Conservation (phyloP, 371 early-diverging fungal species). For the Apophysomyces trapeziformis region DNA sequence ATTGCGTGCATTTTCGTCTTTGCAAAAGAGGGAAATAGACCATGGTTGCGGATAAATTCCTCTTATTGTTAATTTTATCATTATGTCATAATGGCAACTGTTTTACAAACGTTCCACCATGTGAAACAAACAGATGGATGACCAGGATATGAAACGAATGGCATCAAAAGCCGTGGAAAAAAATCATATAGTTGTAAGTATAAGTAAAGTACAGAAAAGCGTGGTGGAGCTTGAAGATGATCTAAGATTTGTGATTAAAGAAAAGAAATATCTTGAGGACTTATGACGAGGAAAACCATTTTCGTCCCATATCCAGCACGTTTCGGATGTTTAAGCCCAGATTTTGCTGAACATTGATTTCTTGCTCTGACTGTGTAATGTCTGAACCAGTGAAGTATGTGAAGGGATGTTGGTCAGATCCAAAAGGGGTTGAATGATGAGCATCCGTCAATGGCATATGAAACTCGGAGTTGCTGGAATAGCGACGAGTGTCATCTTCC, state of each 20-base stretch:
- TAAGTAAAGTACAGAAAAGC: neutral
- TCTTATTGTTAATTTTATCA: too few relatives aligned
- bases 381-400: conserved; percentile 32
- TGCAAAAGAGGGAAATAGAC: conserved; percentile 6
- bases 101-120: too few relatives aligned
- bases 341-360: conserved; percentile 3
- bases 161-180: too few relatives aligned
- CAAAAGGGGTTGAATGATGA: conserved; percentile 36
- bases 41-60: too few relatives aligned
- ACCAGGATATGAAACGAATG: too few relatives aligned
- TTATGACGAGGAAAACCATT: conserved; percentile 19
- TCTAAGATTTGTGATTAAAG: neutral
- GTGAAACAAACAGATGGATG: too few relatives aligned
- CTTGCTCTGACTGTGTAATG: conserved; percentile 7
- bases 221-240: neutral
- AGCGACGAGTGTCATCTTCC: conserved; percentile 21
- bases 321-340: conserved; percentile 24
- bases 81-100: too few relatives aligned
- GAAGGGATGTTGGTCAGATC: conserved; percentile 45
- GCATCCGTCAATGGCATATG: conserved; percentile 25
- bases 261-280: neutral
- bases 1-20: conserved; percentile 23
- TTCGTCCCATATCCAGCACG: conserved; percentile 34
- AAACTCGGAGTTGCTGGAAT: conserved; percentile 27
- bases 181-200: too few relatives aligned